Evolutionary conservation across 352 stramenopile species (phyloP).

Genomic region (Pythium myriotylum): DNA sequence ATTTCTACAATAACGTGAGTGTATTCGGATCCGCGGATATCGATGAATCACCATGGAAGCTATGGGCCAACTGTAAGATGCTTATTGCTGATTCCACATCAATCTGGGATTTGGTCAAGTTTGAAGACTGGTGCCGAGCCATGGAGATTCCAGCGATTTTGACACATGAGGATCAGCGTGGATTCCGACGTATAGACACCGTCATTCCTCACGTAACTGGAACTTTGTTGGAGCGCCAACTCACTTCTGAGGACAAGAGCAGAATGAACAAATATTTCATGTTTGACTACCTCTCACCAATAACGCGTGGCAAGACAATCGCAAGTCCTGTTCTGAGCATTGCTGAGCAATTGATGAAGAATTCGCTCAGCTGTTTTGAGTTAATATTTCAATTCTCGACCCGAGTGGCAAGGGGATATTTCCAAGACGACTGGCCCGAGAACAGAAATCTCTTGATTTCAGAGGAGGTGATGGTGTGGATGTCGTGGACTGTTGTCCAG

Average conservation of each 20-base stretch:
- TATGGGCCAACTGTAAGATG: not conserved
- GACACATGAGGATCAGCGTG: slow-evolving; percentile 8
- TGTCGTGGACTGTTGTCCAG: slow-evolving; percentile 22
- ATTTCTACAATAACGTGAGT: too few species aligned
- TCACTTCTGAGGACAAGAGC: not conserved
- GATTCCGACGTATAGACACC: not conserved
- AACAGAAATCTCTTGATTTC: not conserved
- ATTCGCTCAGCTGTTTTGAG: slow-evolving; percentile 13
- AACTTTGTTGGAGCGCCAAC: slow-evolving; percentile 15
- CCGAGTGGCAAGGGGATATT: not conserved
- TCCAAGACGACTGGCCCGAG: not conserved
- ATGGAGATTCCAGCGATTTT: slow-evolving; percentile 19
- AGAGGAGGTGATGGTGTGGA: slow-evolving; percentile 18
- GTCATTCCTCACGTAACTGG: slow-evolving; percentile 20
- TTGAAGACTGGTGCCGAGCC: slow-evolving; percentile 10
- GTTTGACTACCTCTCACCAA: slow-evolving; percentile 24
- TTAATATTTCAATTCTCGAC: slow-evolving; percentile 16
- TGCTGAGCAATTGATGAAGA: slow-evolving; percentile 1
- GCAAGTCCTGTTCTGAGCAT: not conserved
- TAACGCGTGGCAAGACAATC: not conserved
- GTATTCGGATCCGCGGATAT: not conserved
- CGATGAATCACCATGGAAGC: not conserved
- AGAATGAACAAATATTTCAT: not conserved
- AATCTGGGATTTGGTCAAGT: not conserved
- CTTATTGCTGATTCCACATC: slow-evolving; percentile 3